Base-by-base conservation (phyloP, 2,329 filamentous ascomycete genomes). In the Elsinoe ampelina region DNA sequence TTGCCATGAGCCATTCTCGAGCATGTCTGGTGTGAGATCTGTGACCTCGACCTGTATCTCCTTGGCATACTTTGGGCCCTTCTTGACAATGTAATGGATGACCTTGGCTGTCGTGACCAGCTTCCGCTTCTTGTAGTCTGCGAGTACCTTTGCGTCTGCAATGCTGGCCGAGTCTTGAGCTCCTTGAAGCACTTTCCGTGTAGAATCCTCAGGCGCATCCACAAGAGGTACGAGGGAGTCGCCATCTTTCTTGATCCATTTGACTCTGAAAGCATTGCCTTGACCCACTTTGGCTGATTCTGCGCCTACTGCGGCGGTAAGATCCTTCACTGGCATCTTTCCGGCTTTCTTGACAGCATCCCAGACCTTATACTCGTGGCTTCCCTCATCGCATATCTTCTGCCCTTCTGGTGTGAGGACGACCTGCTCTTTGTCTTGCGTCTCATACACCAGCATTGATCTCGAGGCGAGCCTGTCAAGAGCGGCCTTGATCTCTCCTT, bases 1-100 rank as follows among this genome's bases (percentile, higher is more conserved):
- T 77, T 96, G 92, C 93, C 93, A 98, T 15, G 88, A 82, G 42
- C 92, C 92, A 66, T 78, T 86, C 47, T 84, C 77, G 62, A 98
- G 77, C 87, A 98, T 95, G 58, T 98, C 93, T 54, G 84, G 86
- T 10, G 93, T 97, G 67, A 98, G 76, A 70, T 98, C 93, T 42
- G 93, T 96, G 73, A 95, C 89, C 75, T 97, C 91, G 72, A 95
- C 89, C 45, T 86, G 80, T 62, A 97, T 87, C 72, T 95, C 86
- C 50, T 87, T 81, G 42, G 90, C 88, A 69, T 90, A 98, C 71
- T 95, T 95, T 59, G 84, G 74, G 0, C 90, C 93, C 76, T 96
- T 96, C 59, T 77, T 76, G 59, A 95, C 83, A 63, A 81, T 86
- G 80, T 93, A 98, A 70, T 77, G 84, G 65, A 95, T 86, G 58